Evolutionary conservation across 2,329 filamentous ascomycete species (phyloP), one percentile per base, ranked within the genome.

Genomic region (Aureobasidium sp.): DNA sequence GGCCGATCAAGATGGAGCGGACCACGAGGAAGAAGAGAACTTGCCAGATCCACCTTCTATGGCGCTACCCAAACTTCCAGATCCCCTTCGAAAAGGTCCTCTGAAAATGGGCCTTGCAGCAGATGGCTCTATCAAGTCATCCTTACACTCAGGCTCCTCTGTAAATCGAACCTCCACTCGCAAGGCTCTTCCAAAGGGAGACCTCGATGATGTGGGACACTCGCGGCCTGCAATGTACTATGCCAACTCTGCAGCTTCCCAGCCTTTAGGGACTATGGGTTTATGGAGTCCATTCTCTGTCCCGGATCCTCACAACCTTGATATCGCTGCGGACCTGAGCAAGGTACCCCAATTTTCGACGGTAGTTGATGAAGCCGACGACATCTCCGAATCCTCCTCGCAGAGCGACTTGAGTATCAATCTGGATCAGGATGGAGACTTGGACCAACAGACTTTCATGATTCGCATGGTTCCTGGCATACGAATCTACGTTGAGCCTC

Each of bases 221-320:
- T 34, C 25, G 8, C 44, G 45, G 1, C 45, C 57, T 2, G 25
- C 45, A 32, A 42, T 59, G 25, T 45, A 50, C n/a, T 36, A 59
- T 9, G n/a, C 45, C 10, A 50, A 39, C 21, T 59, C 44, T 5
- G 9, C 27, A 21, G 11, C 59, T 21, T 27, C 34, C 5, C 41
- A 44, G 8, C 49, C 49, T 11, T 30, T 50, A 6, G 48, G 49
- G 10, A 85, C 82, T 13, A 81, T 89, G 41, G 83, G 85, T 1
- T 87, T 92, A 66, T 89, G 90, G 1, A 97, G 91, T 71, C 84
- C 89, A 58, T 95, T 91, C 73, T 83, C 86, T 61, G 78, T 86
- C 10, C 93, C 94, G 0, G 85, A 89, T 63, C 97, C 97, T 68
- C 86, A 89, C 1, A 80, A 96, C 3, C 82, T 90, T 63, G 80